Percentiles rank a stretch among this genome's conserved stretches.
These are phyloP conservation scores for Stephania yunnanensis DNA, from an alignment of 164 flowering plant species.

Conservation along the genomic window DNA sequence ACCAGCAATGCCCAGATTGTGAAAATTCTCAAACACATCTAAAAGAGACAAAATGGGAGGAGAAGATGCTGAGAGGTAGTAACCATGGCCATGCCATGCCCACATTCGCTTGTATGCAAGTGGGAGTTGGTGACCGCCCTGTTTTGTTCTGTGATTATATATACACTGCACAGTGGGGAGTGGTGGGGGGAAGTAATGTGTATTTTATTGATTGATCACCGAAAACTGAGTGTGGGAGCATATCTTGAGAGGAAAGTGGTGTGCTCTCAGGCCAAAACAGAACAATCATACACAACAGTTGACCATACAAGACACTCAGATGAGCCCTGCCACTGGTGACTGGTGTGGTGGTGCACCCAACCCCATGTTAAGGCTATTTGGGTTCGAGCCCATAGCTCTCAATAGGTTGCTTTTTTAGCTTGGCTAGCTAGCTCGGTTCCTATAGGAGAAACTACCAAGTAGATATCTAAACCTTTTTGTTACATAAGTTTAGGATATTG, in stretches of 20 bases:
- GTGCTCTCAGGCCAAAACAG: background rate
- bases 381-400: background rate
- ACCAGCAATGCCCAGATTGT: conserved; percentile 15
- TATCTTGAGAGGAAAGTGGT: background rate
- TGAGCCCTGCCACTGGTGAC: background rate
- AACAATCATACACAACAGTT: background rate
- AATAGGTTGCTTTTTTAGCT: background rate
- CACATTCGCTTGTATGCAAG: conserved; percentile 42
- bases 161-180: background rate
- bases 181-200: background rate
- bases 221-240: background rate
- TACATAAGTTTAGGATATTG: too few species aligned
- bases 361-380: background rate
- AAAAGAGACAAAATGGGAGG: conserved; percentile 5
- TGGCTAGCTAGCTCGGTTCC: background rate
- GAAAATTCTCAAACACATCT: conserved; percentile 18
- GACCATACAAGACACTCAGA: background rate
- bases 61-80: conserved; percentile 8
- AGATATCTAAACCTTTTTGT: too few species aligned
- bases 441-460: background rate
- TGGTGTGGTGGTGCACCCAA: background rate
- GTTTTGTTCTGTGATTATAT: conserved; percentile 4
- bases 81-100: conserved; percentile 9
- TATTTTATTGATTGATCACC: background rate
- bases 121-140: conserved; percentile 60